Evolutionary conservation across 768 basidiomycete species (phyloP), one percentile per base, ranked within the genome.

Genomic region (Podaxis sp.): DNA sequence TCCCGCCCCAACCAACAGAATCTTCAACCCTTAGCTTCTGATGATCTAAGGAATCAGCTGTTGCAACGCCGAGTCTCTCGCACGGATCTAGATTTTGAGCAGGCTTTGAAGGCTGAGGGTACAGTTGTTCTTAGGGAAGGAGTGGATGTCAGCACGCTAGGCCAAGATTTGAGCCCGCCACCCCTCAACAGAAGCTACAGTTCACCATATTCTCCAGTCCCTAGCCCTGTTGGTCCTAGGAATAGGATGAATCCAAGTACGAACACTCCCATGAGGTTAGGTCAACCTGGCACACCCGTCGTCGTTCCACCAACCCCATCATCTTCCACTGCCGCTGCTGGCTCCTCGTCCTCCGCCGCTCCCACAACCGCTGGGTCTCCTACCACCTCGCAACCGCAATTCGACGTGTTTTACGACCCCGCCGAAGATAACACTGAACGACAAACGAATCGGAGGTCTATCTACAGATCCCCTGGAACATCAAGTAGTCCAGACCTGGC

Each of bases 401-500:
- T 40, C 13, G 57, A 61, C 51, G 53, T 54, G 28, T 55, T 61
- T 35, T 48, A 61, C 37, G 59, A 61, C 6, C 13, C 38, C 18
- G n/a, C 5, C 23, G 59, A 61, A 25, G 53, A 55, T 44, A 46
- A 37, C 27, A 47, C 44, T 16, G 59, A 61, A 38, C 42, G 84
- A 67, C 86, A 88, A 67, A 84, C 83, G 6, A 90, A 90, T 71
- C 83, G 92, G 48, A 83, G 92, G 53, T 91, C 90, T 63, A 84
- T 97, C 77, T 95, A 94, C 71, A 82, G 95, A 60, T 89, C 91
- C 18, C 82, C 90, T 10, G 95, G 93, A 46, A 95, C 93, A 6
- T 90, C 93, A 36, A 92, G 90, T 66, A 93, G 90, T 69, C 95
- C 95, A 27, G 95, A 98, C 73, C 79, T 97, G 21, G 92, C 92